These are phyloP conservation scores for Heterobasidion parviporum DNA, from an alignment of 1,284 basidiomycete species.

Conservation along the genomic window DNA sequence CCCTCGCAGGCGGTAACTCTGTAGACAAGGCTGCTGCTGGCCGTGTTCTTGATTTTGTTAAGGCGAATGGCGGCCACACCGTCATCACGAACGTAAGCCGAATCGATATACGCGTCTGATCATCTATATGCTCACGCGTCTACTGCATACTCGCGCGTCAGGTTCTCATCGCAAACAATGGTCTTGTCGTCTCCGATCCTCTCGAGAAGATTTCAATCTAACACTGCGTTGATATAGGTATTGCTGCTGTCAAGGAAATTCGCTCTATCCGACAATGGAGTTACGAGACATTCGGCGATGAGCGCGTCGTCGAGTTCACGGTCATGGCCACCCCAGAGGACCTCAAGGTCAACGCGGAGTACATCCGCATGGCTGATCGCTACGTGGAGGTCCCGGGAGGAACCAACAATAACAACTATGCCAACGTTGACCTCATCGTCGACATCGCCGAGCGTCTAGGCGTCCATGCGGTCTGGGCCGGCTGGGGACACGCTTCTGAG, in stretches of 20 bases:
- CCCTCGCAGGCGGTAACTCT: conserved; percentile 77
- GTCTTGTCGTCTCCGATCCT: conserved; percentile 31
- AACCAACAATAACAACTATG: conserved; percentile 99
- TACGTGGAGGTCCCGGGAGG: conserved; percentile 99
- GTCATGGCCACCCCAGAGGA: conserved; percentile 99
- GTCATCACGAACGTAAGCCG: conserved; percentile 85
- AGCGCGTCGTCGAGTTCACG: conserved; percentile 95
- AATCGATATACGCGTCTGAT: background rate
- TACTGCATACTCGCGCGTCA: conserved; percentile 2
- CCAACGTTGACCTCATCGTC: conserved; percentile 98
- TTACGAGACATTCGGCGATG: conserved; percentile 97
- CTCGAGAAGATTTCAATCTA: conserved; percentile 12
- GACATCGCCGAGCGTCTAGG: conserved; percentile 96
- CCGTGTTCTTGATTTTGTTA: conserved; percentile 87
- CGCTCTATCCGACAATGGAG: conserved; percentile 99
- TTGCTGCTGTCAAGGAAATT: conserved; percentile 99
- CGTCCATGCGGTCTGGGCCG: conserved; percentile 99
- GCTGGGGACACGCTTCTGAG: conserved; percentile 99
- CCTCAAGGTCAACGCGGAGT: conserved; percentile 97
- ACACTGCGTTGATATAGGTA: conserved; percentile 47
- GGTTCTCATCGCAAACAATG: conserved; percentile 97
- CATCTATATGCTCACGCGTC: background rate
- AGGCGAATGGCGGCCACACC: conserved; percentile 89
- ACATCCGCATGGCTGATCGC: conserved; percentile 99
- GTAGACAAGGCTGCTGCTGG: conserved; percentile 78